phyloP scores from a whole-genome alignment of 495 filamentous ascomycete genomes.

The Penicillium mononematosum region DNA sequence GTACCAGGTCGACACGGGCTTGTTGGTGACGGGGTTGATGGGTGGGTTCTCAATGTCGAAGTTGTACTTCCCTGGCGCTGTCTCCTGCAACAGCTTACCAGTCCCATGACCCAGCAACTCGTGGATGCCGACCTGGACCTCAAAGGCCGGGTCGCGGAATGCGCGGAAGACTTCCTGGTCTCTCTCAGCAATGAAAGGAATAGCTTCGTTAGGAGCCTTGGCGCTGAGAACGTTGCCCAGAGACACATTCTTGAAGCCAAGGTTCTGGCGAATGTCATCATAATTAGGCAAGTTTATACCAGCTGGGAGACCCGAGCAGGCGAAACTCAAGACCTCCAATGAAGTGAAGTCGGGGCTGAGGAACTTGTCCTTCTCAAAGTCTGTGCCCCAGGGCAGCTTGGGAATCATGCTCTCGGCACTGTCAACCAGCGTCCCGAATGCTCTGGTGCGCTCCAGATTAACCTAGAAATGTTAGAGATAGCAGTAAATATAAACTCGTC shows the following conservation, averaged over 20 bases:
- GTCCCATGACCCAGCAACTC: constrained; percentile 96
- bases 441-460: constrained; percentile 81
- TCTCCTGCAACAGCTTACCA: constrained; percentile 92
- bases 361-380: constrained; percentile 95
- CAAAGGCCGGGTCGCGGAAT: constrained; percentile 82
- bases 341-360: constrained; percentile 92
- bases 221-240: constrained; percentile 88
- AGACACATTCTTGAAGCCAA: constrained; percentile 98
- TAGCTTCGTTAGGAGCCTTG: constrained; percentile 82
- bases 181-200: constrained; percentile 76
- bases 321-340: constrained; percentile 71
- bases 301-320: constrained; percentile 79
- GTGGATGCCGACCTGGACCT: constrained; percentile 93
- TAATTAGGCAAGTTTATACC: constrained; percentile 86
- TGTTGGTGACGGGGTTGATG: constrained; percentile 70
- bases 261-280: constrained; percentile 86
- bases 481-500: neutral
- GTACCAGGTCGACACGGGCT: constrained; percentile 82
- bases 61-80: constrained; percentile 75
- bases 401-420: constrained; percentile 80
- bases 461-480: constrained; percentile 47
- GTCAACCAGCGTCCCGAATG: constrained; percentile 84
- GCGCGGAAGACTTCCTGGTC: constrained; percentile 77
- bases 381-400: constrained; percentile 79
- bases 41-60: constrained; percentile 80